Base-by-base conservation (phyloP, 306 rosid genomes). In the Psophocarpus tetragonolobus region DNA sequence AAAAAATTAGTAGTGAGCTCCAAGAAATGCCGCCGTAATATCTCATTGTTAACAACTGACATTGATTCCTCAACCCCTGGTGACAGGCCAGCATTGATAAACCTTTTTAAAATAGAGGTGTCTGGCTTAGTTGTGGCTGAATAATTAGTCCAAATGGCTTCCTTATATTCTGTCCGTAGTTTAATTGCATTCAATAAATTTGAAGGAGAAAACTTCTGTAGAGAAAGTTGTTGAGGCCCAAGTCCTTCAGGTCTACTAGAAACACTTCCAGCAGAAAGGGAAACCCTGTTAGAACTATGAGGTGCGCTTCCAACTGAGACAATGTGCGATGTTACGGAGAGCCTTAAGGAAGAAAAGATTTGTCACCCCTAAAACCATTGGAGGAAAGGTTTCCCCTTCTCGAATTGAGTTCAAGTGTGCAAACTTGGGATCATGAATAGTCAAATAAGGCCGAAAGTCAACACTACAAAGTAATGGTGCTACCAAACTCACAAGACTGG, bases 341-440 rank as follows among this genome's bases (percentile, higher is more conserved):
- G 98, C 86, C 85, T 89, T 89, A 44, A 93, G 97, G 90, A 93
- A 93, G 84, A 93, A 93, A 78, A 93, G 91, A 83, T 91, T 93
- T 39, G 97, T 93, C 54, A 93, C 98, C 60, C 98, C 98, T 84
- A 93, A 86, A 56, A 93, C 86, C 88, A 91, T 82, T 6, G 93
- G 86, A 6, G 98, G 98, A 70, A 93, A 91, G 14, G 84, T 35
- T 42, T 86, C 90, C 76, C 92, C 95, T 69, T 89, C 93, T 64
- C 57, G 86, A 76, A 91, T 88, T 41, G 92, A 75, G 81, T 93
- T 93, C 62, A 93, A 86, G 78, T 23, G 83, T 5, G 92, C 84
- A 83, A 93, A 93, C 39, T 81, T 89, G 65, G 95, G 97, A 79
- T 87, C 90, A 38, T 93, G 97, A 76, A 93, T 93, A 65, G 98